Conservation (phyloP, 2,329 filamentous ascomycete genomes). For the Claviceps quebecensis region DNA sequence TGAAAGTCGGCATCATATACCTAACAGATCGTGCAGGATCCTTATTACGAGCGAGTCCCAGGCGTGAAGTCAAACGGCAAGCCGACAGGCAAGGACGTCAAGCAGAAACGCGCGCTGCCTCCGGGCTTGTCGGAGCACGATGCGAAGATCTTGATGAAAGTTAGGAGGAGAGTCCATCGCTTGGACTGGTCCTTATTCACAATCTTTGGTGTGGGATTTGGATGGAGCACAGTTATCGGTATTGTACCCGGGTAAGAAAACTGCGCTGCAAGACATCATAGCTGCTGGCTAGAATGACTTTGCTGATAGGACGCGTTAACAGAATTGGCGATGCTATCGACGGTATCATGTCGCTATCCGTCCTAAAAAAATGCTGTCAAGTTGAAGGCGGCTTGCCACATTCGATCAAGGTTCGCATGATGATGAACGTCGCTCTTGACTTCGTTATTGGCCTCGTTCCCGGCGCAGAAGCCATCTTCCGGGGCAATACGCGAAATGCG, state of each 20-base stretch:
- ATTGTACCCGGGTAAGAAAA: slow-evolving; percentile 61
- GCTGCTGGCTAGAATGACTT: background rate
- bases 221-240: slow-evolving; percentile 78
- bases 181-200: slow-evolving; percentile 78
- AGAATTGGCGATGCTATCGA: slow-evolving; percentile 67
- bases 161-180: slow-evolving; percentile 72
- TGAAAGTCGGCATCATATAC: background rate
- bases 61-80: slow-evolving; percentile 55
- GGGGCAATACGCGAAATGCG: slow-evolving; percentile 65
- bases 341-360: slow-evolving; percentile 56
- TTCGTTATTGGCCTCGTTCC: slow-evolving; percentile 62
- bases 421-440: slow-evolving; percentile 64
- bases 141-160: slow-evolving; percentile 65
- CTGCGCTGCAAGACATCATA: background rate
- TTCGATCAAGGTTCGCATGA: slow-evolving; percentile 53
- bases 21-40: slow-evolving; percentile 48
- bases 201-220: slow-evolving; percentile 68
- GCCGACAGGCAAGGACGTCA: slow-evolving; percentile 60
- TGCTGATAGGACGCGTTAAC: background rate
- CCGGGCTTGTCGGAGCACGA: slow-evolving; percentile 74
- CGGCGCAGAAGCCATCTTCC: slow-evolving; percentile 55
- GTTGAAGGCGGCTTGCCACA: slow-evolving; percentile 63
- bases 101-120: slow-evolving; percentile 71
- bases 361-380: slow-evolving; percentile 57
- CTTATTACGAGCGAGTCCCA: slow-evolving; percentile 73